Evolutionary conservation across 192 early-diverging fungal species (phyloP).

Genomic region (Haplosporangium gracile): DNA sequence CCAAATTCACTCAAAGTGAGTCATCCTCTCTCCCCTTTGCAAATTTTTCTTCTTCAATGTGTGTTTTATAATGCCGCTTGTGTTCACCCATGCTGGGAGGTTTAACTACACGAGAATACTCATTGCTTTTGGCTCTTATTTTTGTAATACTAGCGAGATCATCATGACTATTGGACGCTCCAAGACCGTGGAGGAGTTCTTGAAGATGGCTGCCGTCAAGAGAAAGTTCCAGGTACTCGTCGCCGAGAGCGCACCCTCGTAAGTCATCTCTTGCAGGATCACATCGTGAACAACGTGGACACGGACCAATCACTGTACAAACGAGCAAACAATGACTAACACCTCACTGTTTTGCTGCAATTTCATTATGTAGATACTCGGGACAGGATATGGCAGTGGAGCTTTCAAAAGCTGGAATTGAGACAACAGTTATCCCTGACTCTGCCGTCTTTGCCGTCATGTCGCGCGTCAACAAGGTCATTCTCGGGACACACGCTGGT

Average conservation of each 20-base stretch:
- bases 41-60: conserved; percentile 4
- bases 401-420: conserved; percentile 84
- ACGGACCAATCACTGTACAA: not conserved
- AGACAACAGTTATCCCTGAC: conserved; percentile 92
- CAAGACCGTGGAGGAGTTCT: conserved; percentile 86
- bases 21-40: conserved; percentile 19
- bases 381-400: conserved; percentile 89
- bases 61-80: conserved; percentile 7
- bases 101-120: not conserved
- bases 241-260: conserved; percentile 91
- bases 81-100: not conserved
- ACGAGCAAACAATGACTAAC: not conserved
- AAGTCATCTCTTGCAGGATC: conserved; percentile 38
- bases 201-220: conserved; percentile 86
- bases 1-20: conserved; percentile 94
- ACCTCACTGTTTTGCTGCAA: not conserved
- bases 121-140: not conserved
- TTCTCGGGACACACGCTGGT: conserved; percentile 91
- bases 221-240: conserved; percentile 96
- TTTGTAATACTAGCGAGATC: conserved; percentile 78
- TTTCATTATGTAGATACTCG: conserved; percentile 67
- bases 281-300: not conserved
- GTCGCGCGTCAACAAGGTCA: conserved; percentile 98
- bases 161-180: conserved; percentile 95
- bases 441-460: conserved; percentile 97